These are phyloP conservation scores for Solanum hybrid DNA, from an alignment of 305 asterid species.

Conservation along the genomic window DNA sequence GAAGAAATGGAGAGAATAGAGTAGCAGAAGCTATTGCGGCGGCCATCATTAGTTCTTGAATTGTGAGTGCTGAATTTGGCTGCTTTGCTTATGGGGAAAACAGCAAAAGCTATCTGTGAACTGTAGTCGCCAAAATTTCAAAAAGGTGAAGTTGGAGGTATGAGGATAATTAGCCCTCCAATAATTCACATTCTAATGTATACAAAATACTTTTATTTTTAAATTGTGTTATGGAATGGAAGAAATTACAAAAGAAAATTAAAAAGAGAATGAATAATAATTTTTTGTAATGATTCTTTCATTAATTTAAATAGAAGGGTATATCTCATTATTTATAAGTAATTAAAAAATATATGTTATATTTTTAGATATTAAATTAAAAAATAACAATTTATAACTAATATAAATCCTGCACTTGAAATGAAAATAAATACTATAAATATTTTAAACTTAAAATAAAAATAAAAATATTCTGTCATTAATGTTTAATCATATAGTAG, in stretches of 20 bases:
- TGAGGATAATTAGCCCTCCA: not conserved
- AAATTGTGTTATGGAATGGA: not conserved
- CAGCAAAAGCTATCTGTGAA: not conserved
- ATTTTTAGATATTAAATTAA: no score
- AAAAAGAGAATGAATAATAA: not conserved
- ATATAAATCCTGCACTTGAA: not conserved
- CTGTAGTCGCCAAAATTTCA: not conserved
- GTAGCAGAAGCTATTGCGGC: conserved; percentile 34
- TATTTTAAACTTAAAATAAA: no score
- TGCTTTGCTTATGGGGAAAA: not conserved
- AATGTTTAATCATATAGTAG: not conserved
- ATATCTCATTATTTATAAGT: not conserved
- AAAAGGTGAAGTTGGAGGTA: not conserved
- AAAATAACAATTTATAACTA: no score
- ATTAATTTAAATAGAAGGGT: not conserved
- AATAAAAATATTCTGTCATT: not conserved
- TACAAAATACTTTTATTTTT: not conserved
- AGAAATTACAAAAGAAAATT: not conserved
- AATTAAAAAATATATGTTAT: no score
- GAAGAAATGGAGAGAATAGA: conserved; percentile 24
- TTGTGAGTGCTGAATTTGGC: not conserved
- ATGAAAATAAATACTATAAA: not conserved
- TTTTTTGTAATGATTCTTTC: not conserved
- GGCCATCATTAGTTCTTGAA: conserved; percentile 20
- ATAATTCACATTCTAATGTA: not conserved